Base-by-base conservation (phyloP, 768 basidiomycete genomes). In the Fomitopsis pulvina region DNA sequence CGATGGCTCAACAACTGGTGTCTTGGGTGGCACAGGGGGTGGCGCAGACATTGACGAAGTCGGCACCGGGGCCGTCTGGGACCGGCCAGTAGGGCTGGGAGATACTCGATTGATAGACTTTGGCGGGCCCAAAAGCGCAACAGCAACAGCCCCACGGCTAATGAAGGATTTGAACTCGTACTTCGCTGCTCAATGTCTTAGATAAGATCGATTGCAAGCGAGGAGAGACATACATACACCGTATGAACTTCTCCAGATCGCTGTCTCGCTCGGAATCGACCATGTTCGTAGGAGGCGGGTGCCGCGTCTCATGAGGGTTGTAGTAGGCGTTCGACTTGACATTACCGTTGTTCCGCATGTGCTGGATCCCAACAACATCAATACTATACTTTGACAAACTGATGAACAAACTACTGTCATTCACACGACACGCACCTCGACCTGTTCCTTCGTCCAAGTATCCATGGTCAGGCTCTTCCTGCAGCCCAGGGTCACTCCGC, bases 391-490 rank as follows among this genome's bases (percentile, higher is more conserved):
- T 20, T 57, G 48, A 27, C 32, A n/a, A 27, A 50, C 26, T 28
- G 34, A 53, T n/a, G n/a, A n/a, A n/a, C n/a, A n/a, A n/a, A n/a
- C n/a, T n/a, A n/a, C n/a, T n/a, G n/a, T n/a, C n/a, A n/a, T n/a
- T n/a, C n/a, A 52, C 55, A 34, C 42, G 30, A 41, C 29, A 67
- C 79, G 50, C 53, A 90, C 91, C 66, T 92, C 90, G 40, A 91
- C 80, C 66, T 93, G 92, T 50, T 95, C 92, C 59, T 83, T 89
- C 40, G 80, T 77, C 91, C 91, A 94, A 32, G 80, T 73, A 62
- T 94, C 93, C 66, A 95, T 70, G 1, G 88, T 91, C 32, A 96
- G 58, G 61, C 91, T 94, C 75, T 95, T 96, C 53, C 92, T 95
- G 52, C 42, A 18, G 16, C 41, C 50, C 14, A 18, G 10, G 28